Percentiles rank a stretch among this genome's conserved stretches.
Evolutionary conservation across 2,329 filamentous ascomycete genomes (phyloP).

Genomic region (Exutisphaerella laricina): DNA sequence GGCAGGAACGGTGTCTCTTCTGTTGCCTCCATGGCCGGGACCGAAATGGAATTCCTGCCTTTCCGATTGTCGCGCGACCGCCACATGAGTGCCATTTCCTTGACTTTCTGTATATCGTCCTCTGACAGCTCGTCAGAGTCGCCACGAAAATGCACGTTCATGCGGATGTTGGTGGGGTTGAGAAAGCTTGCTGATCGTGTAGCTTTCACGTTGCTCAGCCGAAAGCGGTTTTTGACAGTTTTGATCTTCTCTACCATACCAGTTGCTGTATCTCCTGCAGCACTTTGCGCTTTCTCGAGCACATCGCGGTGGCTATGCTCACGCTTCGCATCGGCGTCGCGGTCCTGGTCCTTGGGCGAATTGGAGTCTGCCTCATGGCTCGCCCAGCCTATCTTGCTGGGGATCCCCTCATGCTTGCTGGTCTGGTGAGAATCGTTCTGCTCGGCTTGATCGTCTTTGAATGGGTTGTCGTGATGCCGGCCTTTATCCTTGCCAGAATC

Average conservation of each 20-base stretch:
- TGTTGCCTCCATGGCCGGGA: constrained; percentile 5
- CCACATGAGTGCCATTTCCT: constrained; percentile 13
- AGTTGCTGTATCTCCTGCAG: constrained; percentile 11
- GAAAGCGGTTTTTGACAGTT: background rate
- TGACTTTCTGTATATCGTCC: background rate
- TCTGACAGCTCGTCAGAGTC: background rate
- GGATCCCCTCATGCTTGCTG: background rate
- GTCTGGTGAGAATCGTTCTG: background rate
- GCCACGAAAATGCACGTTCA: constrained; percentile 1
- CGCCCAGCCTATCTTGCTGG: background rate
- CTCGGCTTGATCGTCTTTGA: background rate
- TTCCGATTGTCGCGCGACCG: constrained; percentile 19
- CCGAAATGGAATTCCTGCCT: constrained; percentile 17
- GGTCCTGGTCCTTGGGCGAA: background rate
- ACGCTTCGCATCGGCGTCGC: background rate
- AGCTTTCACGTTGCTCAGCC: constrained; percentile 1
- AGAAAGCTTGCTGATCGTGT: constrained; percentile 5
- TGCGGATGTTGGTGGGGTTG: constrained; percentile 9
- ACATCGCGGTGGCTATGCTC: background rate
- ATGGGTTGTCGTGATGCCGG: constrained; percentile 1
- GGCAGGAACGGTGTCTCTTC: constrained; percentile 10
- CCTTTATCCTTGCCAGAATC: background rate
- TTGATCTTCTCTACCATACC: constrained; percentile 15
- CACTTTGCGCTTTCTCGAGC: constrained; percentile 14
- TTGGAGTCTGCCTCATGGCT: background rate